Base-by-base conservation (phyloP, 1,284 basidiomycete species). In the Xerocomus amazonicus region DNA sequence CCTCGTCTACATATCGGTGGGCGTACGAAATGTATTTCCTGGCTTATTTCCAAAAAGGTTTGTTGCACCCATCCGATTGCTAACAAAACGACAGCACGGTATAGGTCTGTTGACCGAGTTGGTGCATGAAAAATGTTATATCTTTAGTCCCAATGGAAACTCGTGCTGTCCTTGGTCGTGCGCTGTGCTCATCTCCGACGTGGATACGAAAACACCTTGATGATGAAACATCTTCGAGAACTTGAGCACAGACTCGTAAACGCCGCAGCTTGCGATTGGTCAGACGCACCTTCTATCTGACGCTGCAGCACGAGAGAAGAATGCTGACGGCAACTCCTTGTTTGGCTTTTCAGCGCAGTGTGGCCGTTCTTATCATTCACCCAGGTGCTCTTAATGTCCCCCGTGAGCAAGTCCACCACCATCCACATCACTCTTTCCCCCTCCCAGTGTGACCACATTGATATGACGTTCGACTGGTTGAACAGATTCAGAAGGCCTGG, bases 171-270 rank as follows among this genome's bases (percentile, higher is more conserved):
- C 51, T 36, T 53, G 44, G 47, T 52, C 41, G 37, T 32, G 32
- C 49, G 45, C 47, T 35, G 38, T 56, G 55, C 46, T 66, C 58
- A 66, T 64, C 50, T 65, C 63, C 65, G 65, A 51, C 13, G 34
- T 58, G 45, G 45, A 61, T 51, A 37, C 60, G 49, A 58, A 48
- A 53, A 54, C 46, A 40, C 35, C 43, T 54, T 61, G 53, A 56
- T 66, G 56, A 60, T 66, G 64, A 62, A 65, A 63, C 64, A 32
- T 19, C 58, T 63, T 67, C 65, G 54, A 55, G 62, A 64, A 64
- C 45, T 49, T 39, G 48, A 51, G 47, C 53, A 55, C 44, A 64
- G 52, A 34, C 51, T 44, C 54, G 40, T 45, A 66, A 66, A 54
- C 58, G 49, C 62, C 62, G 65, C 59, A 43, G 9, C 32, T 3